These are phyloP conservation scores for Sonneratia caseolaris DNA, from an alignment of 345 rosid genomes.

Conservation along the genomic window DNA sequence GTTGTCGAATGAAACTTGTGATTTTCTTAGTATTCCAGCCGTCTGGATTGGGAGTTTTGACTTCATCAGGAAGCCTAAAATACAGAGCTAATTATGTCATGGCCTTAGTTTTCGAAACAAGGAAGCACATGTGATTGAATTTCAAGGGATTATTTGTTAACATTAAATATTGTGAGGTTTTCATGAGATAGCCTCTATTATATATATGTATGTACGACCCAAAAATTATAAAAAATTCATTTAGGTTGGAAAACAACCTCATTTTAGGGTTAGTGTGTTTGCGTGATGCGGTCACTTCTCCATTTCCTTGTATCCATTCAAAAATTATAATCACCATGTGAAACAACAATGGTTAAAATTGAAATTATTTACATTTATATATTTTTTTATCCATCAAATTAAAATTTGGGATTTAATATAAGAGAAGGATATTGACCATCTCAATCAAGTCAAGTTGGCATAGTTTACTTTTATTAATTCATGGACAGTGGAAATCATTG, in stretches of 20 bases:
- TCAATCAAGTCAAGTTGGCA: not conserved
- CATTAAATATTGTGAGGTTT: not conserved
- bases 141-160: not conserved
- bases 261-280: not conserved
- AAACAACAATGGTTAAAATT: no score
- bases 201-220: not conserved
- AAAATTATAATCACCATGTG: no score
- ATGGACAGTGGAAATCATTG: slow-evolving; percentile 7
- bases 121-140: not conserved
- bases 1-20: no score
- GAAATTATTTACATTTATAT: no score
- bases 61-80: not conserved
- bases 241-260: not conserved
- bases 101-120: not conserved
- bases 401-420: no score
- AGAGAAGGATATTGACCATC: no score
- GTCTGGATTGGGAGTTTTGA: not conserved
- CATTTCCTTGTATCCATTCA: no score
- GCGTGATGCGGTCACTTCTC: not conserved
- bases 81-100: not conserved
- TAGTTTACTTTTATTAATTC: not conserved
- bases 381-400: no score
- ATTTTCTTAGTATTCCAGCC: not conserved
- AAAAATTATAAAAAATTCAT: not conserved
- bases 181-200: not conserved